Base-by-base conservation (phyloP, 345 rosid genomes). In the Populus davidiana region DNA sequence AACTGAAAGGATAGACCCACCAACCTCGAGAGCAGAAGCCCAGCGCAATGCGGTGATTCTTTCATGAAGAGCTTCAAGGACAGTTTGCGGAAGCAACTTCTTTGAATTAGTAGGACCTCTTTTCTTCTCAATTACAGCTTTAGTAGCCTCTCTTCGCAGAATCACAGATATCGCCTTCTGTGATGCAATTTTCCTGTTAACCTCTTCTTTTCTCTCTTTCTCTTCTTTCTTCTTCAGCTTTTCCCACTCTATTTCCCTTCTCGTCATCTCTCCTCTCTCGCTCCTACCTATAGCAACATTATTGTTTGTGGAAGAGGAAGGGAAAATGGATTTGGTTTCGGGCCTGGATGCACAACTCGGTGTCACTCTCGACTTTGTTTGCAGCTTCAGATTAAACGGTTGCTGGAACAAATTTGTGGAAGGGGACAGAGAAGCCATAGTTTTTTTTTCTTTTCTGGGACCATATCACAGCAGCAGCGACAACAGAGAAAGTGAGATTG, bases 11-110 rank as follows among this genome's bases (percentile, higher is more conserved):
- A 36, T 12, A n/a, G 23, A 62, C 16, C 41, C 75, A 0, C 50
- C n/a, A 0, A 88, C 98, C 93, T 88, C 88, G 72, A 94, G 97
- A 80, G 97, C 95, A 70, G 98, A 94, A 72, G 90, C 92, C 98
- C 98, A 94, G 0, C 95, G 93, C 77, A 90, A 81, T 75, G 97
- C 97, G 11, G 94, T 89, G 64, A 93, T 90, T 71, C 97, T 78
- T 52, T 94, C 98, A 69, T 89, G 91, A 79, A 94, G 97, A 75
- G 95, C 89, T 80, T 94, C 97, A 21, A 94, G 95, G 36, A 94
- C 93, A 3, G 97, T 93, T 81, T 82, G 83, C 0, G 98, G 98
- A 52, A 90, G 92, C 75, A 94, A 83, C 73, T 84, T 90, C 84
- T 90, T 90, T 21, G 98, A 93, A 82, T 87, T 89, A 62, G 69